These are phyloP conservation scores for Saussurea involucrata DNA, from an alignment of 129 eudicot genomes.

Conservation along the genomic window DNA sequence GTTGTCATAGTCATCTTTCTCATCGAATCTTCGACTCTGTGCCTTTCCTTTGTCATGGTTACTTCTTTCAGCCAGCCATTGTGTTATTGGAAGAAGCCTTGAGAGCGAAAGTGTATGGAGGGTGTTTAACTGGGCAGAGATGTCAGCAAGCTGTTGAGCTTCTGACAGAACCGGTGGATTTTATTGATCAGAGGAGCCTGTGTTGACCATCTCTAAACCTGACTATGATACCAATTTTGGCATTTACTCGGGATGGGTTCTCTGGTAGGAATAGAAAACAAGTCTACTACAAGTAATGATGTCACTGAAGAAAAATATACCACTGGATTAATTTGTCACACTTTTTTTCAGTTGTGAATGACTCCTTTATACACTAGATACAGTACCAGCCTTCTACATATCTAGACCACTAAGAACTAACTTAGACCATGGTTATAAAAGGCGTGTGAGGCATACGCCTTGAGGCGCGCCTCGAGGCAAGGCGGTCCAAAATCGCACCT, in stretches of 20 bases:
- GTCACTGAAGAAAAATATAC: background rate
- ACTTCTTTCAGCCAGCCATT: background rate
- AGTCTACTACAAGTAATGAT: background rate
- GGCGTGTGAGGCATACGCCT: no score
- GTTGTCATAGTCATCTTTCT: background rate
- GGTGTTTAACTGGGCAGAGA: no score
- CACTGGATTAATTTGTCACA: background rate
- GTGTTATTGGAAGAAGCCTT: background rate
- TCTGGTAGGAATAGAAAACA: background rate
- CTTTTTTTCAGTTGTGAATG: background rate
- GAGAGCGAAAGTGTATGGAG: no score
- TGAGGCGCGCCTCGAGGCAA: no score
- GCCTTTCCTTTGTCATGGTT: background rate
- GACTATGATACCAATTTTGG: background rate
- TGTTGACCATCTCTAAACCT: background rate
- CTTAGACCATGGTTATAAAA: background rate
- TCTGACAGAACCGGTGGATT: background rate
- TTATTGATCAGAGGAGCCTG: background rate
- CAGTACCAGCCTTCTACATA: background rate
- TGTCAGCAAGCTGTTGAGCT: background rate
- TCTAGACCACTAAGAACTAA: background rate
- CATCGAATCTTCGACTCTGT: background rate
- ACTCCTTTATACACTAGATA: background rate
- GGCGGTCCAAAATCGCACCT: no score
- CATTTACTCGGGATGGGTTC: background rate